Evolutionary conservation across 1,284 basidiomycete genomes (phyloP), one percentile per base, ranked within the genome.

Genomic region (Wolfiporia cocos): DNA sequence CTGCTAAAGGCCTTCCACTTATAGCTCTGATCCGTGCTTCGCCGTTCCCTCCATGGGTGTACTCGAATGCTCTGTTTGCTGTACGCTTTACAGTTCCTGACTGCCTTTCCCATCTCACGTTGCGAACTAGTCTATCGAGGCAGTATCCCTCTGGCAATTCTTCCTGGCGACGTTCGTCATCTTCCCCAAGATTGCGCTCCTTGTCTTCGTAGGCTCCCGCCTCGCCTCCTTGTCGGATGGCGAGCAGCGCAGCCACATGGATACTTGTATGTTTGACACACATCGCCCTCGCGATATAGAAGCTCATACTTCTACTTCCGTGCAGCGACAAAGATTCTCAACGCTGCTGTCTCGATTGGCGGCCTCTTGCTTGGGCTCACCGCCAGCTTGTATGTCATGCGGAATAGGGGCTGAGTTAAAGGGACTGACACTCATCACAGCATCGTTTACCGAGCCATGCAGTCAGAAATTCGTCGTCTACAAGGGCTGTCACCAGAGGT

Each of bases 41-140:
- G 5, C 83, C 89, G 2, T 77, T 92, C 56, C 86, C 88, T 41
- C 86, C 88, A 15, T 84, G 86, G 86, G 81, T 82, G 1, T 91
- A 89, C 55, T 78, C 83, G 12, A 91, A 89, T 50, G 68, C 80
- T 0, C 66, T 90, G 11, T 88, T 91, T 55, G 81, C 86, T 29
- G 85, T 85, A 49, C 65, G 81, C 67, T 3, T 34, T n/a, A 26
- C 22, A 10, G 18, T n/a, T n/a, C n/a, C n/a, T n/a, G n/a, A n/a
- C n/a, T n/a, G n/a, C n/a, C n/a, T n/a, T n/a, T n/a, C n/a, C n/a
- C n/a, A n/a, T n/a, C 11, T 38, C 22, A 20, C 34, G 19, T 32
- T 4, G 18, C 29, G 18, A 10, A 15, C 24, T 37, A 87, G 81
- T 85, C 81, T 17, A 85, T 92, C 44, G 70, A 80, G 53, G 66